Evolutionary conservation across 768 basidiomycete genomes (phyloP).

Genomic region (Mycena leptocephala): DNA sequence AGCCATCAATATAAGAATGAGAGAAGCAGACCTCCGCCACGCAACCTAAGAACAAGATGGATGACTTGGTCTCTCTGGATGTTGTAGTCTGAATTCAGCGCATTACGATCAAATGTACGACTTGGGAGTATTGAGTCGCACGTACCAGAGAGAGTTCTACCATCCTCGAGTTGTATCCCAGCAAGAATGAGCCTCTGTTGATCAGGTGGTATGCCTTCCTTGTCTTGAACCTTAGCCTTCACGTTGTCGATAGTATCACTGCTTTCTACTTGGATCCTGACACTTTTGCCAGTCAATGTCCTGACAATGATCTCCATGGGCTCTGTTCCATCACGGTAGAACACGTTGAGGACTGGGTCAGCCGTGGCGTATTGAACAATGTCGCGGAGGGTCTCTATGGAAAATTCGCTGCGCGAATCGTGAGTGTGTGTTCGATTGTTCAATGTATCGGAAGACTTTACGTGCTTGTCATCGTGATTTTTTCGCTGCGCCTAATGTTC

Average conservation of each 20-base stretch:
- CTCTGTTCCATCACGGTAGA: neutral
- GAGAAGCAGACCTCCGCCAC: neutral
- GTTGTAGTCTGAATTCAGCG: neutral
- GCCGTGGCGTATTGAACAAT: neutral
- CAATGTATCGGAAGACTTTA: neutral
- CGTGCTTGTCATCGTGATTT: neutral
- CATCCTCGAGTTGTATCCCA: neutral
- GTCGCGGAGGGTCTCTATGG: neutral
- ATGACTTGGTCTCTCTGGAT: neutral
- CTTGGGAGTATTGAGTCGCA: neutral
- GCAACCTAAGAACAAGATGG: neutral
- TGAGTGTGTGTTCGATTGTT: neutral
- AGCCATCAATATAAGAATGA: neutral
- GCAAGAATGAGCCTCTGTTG: neutral
- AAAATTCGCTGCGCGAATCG: neutral
- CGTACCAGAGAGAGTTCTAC: neutral
- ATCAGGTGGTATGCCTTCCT: neutral
- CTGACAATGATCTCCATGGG: neutral
- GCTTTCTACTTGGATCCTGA: neutral
- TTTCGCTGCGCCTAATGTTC: neutral
- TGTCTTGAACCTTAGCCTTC: neutral
- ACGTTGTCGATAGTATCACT: neutral
- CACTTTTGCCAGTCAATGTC: neutral
- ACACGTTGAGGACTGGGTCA: neutral
- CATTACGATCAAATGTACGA: neutral